Percentiles rank a stretch among this genome's conserved stretches.
phyloP scores from a whole-genome alignment of 352 stramenopile species.

The Globisporangium perplexum region DNA sequence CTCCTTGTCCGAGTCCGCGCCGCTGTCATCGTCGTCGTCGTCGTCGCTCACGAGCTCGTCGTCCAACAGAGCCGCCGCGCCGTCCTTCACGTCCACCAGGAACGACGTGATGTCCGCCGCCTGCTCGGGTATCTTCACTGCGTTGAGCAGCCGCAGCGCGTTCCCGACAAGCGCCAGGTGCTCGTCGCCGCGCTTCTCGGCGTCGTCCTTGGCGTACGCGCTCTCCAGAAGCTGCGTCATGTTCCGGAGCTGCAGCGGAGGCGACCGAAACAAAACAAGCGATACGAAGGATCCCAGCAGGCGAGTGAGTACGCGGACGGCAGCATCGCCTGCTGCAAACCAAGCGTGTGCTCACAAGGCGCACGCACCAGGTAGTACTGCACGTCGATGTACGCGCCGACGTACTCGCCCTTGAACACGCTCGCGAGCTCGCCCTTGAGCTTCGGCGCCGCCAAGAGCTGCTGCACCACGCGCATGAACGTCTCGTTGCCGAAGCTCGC shows the following conservation, averaged over 20 bases:
- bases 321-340: not conserved
- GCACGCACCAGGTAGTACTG: constrained; percentile 72
- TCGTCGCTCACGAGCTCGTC: constrained; percentile 47
- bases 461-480: constrained; percentile 70
- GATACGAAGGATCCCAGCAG: too few species aligned
- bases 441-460: constrained; percentile 56
- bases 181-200: constrained; percentile 27
- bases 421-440: constrained; percentile 77
- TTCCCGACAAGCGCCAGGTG: constrained; percentile 61
- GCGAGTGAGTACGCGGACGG: not conserved
- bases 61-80: constrained; percentile 9
- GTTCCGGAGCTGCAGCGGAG: constrained; percentile 43
- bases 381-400: constrained; percentile 78
- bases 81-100: constrained; percentile 41
- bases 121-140: constrained; percentile 70
- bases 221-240: constrained; percentile 54
- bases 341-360: constrained; percentile 8
- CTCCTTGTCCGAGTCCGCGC: constrained; percentile 31
- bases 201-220: constrained; percentile 19
- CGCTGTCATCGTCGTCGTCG: constrained; percentile 26
- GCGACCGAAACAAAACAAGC: not conserved
- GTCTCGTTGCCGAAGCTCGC: constrained; percentile 79
- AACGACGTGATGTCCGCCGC: constrained; percentile 62
- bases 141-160: constrained; percentile 53
- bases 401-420: constrained; percentile 85